Evolutionary conservation across 176 grass and related monocot species (phyloP).

Genomic region (Alloteropsis semialata): DNA sequence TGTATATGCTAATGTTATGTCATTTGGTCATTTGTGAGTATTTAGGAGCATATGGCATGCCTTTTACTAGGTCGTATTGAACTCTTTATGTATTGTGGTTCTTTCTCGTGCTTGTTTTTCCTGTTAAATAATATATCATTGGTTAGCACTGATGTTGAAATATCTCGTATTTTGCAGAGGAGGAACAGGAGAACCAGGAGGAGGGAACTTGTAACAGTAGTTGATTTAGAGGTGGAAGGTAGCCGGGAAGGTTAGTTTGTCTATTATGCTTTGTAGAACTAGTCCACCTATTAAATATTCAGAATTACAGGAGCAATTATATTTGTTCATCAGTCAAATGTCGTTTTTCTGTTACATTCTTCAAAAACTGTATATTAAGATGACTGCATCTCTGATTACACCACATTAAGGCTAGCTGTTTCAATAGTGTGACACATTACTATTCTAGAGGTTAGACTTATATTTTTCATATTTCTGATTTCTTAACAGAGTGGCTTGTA

Average conservation of each 20-base stretch:
- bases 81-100: background rate
- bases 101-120: background rate
- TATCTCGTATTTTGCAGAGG: constrained; percentile 41
- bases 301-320: background rate
- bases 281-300: background rate
- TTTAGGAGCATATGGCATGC: background rate
- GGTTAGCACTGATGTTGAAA: background rate
- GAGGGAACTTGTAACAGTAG: constrained; percentile 14
- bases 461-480: background rate
- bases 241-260: constrained; percentile 35
- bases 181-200: constrained; percentile 31
- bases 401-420: background rate
- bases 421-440: background rate
- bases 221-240: constrained; percentile 40
- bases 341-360: background rate
- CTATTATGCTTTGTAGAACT: background rate
- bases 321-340: constrained; percentile 1
- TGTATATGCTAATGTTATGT: background rate
- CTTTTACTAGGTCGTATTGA: background rate
- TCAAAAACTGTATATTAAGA: background rate
- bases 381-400: background rate
- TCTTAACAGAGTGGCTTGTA: background rate
- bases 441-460: background rate
- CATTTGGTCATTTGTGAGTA: background rate
- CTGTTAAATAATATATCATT: background rate